phyloP scores from a whole-genome alignment of 2,329 filamentous ascomycete species.

The Epichloe uncinata region DNA sequence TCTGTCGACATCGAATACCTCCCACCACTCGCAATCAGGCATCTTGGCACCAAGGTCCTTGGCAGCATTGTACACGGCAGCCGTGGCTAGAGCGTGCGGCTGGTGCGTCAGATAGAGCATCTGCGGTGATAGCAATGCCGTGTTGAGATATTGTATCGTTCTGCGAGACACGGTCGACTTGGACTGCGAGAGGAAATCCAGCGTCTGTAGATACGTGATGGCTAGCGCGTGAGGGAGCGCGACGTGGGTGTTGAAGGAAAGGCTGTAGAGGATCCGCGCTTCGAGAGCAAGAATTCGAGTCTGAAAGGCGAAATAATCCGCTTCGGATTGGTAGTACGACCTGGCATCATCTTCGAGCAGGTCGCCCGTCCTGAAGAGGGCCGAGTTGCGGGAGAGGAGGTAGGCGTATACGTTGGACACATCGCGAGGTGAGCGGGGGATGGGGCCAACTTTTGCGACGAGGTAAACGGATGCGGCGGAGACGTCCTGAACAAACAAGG shows the following conservation, averaged over 20 bases:
- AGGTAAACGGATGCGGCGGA: conserved; percentile 75
- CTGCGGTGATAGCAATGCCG: conserved; percentile 74
- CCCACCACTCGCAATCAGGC: conserved; percentile 87
- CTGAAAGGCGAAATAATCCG: conserved; percentile 53
- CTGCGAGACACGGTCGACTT: conserved; percentile 45
- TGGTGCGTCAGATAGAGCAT: conserved; percentile 87
- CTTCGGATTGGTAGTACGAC: conserved; percentile 59
- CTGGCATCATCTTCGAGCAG: conserved; percentile 28
- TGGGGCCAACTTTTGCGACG: conserved; percentile 66
- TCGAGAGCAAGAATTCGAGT: conserved; percentile 59
- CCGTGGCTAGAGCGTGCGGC: conserved; percentile 70
- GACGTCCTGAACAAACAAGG: conserved; percentile 43
- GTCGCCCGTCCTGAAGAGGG: conserved; percentile 32
- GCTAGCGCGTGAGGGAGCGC: conserved; percentile 75
- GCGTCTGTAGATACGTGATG: conserved; percentile 82
- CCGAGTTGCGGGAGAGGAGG: conserved; percentile 50
- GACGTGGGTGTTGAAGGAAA: conserved; percentile 76
- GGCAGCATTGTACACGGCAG: conserved; percentile 82
- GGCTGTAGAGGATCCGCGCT: conserved; percentile 56
- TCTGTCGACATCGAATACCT: conserved; percentile 89
- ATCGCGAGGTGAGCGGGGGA: conserved; percentile 59
- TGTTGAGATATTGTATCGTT: conserved; percentile 70
- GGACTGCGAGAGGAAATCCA: conserved; percentile 48
- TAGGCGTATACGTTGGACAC: conserved; percentile 77
- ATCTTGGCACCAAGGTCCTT: conserved; percentile 64